Conservation (phyloP, 2,329 filamentous ascomycete genomes). For the Chrysoporthe deuterocubensis region DNA sequence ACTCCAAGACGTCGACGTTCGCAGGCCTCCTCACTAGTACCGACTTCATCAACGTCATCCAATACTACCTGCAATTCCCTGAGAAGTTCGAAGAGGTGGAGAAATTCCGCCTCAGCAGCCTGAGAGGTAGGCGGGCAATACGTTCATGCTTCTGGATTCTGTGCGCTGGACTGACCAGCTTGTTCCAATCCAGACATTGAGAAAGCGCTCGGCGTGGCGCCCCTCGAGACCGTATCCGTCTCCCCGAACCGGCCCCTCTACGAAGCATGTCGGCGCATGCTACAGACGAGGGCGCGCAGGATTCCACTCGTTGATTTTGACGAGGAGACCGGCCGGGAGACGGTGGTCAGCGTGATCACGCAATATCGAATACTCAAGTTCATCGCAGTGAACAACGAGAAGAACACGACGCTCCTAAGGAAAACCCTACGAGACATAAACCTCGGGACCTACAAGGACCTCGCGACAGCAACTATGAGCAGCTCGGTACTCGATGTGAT, state of each 20-base stretch:
- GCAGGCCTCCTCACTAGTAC: constrained; percentile 93
- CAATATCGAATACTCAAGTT: constrained; percentile 99
- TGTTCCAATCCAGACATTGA: constrained; percentile 75
- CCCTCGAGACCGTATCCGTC: constrained; percentile 94
- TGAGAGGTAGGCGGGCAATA: constrained; percentile 69
- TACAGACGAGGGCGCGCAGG: constrained; percentile 87
- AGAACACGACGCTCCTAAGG: constrained; percentile 84
- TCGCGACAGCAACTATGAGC: constrained; percentile 85
- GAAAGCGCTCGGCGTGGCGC: constrained; percentile 85
- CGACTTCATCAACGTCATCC: constrained; percentile 98
- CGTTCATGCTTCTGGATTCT: not conserved
- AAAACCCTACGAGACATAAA: constrained; percentile 85
- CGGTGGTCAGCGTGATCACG: constrained; percentile 95
- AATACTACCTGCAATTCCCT: constrained; percentile 98
- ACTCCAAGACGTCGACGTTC: constrained; percentile 90
- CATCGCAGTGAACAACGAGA: constrained; percentile 88
- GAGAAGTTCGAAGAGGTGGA: constrained; percentile 89
- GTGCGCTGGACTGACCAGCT: constrained; percentile 24
- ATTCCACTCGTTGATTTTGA: constrained; percentile 94
- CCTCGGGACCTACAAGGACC: constrained; percentile 80
- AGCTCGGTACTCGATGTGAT: constrained; percentile 94
- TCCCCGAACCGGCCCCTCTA: constrained; percentile 89
- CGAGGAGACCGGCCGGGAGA: constrained; percentile 88
- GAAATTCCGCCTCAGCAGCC: constrained; percentile 88
- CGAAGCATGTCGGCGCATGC: constrained; percentile 93